Evolutionary conservation across 169 alveolate genomes (phyloP), one percentile per base, ranked within the genome.

Genomic region (Plasmodium inui): DNA sequence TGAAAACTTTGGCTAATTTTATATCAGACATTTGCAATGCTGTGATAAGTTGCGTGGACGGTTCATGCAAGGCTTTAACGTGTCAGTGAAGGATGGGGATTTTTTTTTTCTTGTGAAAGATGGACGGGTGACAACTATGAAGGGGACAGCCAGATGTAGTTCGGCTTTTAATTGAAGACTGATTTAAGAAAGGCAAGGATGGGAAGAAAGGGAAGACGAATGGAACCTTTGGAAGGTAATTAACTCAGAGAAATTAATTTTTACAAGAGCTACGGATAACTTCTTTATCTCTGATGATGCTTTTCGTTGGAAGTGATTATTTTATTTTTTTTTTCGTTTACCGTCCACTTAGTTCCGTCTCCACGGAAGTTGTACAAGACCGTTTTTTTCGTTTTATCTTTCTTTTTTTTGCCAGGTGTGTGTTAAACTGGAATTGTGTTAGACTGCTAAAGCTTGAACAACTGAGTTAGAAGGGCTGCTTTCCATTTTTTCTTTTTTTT

Each of bases 11-110:
- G 81, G 76, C 93, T 55, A 86, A 73, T 74, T 86, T 86, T 74
- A 74, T 86, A 76, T 41, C 93, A 37, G 86, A 86, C 70, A 86
- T 86, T 74, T 86, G 93, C 81, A 86, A 53, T 57, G 93, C 93
- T 12, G 0, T 86, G 61, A 84, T 86, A 55, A 86, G 82, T 86
- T 86, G 93, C 26, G 93, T 86, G 81, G 93, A 86, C 41, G 93
- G 93, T 5, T 74, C 93, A 1, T 86, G 53, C 19, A 86, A 73
- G 46, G 93, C 93, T 76, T 74, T 86, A 78, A 86, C 93, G 28
- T 86, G 93, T n/a, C 86, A 86, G 46, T 86, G 39, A 76, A 26
- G 76, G 30, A 19, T 67, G 76, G 37, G 37, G 22, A 67, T 67
- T 22, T 67, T 67, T n/a, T 67, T 67, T 67, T 67, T 67, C 7